phyloP scores from a whole-genome alignment of 2,329 filamentous ascomycete species.

The Fusarium annulatum region DNA sequence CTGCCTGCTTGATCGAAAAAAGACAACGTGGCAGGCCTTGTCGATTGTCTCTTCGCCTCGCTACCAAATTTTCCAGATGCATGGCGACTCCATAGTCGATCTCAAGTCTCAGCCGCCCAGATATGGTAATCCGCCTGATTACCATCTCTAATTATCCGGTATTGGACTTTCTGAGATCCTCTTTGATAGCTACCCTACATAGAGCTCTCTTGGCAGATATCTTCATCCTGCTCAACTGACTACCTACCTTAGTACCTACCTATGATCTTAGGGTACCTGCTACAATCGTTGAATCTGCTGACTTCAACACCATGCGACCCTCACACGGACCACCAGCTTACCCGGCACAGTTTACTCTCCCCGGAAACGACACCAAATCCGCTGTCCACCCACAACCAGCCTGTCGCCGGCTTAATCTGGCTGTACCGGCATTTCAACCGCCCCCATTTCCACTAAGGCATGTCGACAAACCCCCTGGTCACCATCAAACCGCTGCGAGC shows the following conservation, averaged over 20 bases:
- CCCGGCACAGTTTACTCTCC: conserved; percentile 19
- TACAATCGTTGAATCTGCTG: conserved; percentile 39
- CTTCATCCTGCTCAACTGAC: neutral
- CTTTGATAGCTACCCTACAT: conserved; percentile 1
- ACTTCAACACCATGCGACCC: conserved; percentile 42
- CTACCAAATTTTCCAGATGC: conserved; percentile 13
- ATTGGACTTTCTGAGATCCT: conserved; percentile 21
- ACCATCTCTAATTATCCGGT: conserved; percentile 39
- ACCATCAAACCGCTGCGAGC: conserved; percentile 28
- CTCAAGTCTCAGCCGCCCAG: conserved; percentile 11
- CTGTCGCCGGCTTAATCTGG: conserved; percentile 37
- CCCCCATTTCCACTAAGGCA: conserved; percentile 10
- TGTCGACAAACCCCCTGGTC: conserved; percentile 20
- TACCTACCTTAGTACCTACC: neutral
- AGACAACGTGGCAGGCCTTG: conserved; percentile 36
- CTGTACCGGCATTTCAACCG: conserved; percentile 34
- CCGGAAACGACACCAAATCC: conserved; percentile 3
- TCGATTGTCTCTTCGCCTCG: conserved; percentile 12
- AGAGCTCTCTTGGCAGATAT: neutral
- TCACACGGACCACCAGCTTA: conserved; percentile 14
- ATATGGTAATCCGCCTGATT: conserved; percentile 22
- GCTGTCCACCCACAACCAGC: conserved; percentile 11
- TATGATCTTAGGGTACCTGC: conserved; percentile 6
- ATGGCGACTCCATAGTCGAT: conserved; percentile 31
- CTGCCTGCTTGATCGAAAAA: conserved; percentile 22